Conservation (phyloP, 768 basidiomycete genomes). For the Mycena filopes region DNA sequence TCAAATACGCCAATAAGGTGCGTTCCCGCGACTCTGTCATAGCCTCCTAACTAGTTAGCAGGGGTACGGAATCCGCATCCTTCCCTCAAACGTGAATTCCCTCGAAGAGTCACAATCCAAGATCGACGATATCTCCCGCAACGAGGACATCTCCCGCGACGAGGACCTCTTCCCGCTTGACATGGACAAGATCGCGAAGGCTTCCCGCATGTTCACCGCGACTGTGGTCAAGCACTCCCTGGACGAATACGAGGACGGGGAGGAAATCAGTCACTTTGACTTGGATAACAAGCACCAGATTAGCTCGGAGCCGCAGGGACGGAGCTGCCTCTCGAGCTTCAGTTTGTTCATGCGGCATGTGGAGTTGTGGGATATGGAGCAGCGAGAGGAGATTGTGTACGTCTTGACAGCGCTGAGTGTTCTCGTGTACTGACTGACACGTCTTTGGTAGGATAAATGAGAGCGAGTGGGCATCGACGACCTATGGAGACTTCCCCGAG, state of each 20-base stretch:
- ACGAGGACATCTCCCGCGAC: background rate
- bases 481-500: background rate
- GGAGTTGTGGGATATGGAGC: conserved; percentile 10
- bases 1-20: too few relatives aligned
- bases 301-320: background rate
- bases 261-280: background rate
- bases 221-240: background rate
- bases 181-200: background rate
- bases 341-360: conserved; percentile 12
- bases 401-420: background rate
- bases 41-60: too few relatives aligned
- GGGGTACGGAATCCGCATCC: too few relatives aligned
- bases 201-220: background rate
- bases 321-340: background rate
- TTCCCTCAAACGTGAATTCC: background rate
- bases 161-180: background rate
- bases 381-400: background rate
- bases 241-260: background rate
- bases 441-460: background rate
- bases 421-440: background rate
- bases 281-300: background rate
- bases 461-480: background rate
- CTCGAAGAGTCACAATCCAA: background rate
- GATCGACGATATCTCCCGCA: background rate
- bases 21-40: too few relatives aligned